phyloP scores from a whole-genome alignment of 306 rosid genomes.

The Inga leiocalycina region DNA sequence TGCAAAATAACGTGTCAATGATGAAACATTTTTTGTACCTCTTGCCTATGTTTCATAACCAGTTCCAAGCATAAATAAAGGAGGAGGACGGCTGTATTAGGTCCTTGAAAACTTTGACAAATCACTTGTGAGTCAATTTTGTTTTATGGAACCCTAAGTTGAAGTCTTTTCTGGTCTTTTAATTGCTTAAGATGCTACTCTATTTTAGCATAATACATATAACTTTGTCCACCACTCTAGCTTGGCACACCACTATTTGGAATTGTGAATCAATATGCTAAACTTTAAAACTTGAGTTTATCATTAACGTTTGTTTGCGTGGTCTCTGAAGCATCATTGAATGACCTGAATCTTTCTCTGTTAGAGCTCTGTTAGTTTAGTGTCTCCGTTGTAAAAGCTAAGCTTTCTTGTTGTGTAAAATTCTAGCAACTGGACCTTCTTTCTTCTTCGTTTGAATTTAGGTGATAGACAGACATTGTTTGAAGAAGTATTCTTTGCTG shows the following conservation, averaged over 20 bases:
- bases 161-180: neutral
- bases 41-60: neutral
- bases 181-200: neutral
- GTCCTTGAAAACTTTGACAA: neutral
- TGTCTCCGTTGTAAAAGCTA: neutral
- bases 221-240: neutral
- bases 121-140: neutral
- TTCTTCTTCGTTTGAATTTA: neutral
- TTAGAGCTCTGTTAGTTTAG: neutral
- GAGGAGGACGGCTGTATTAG: neutral
- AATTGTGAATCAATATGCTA: neutral
- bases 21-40: neutral
- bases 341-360: neutral
- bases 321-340: neutral
- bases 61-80: neutral
- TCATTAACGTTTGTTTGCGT: neutral
- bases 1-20: neutral
- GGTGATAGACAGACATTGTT: conserved; percentile 5
- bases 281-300: neutral
- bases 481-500: neutral
- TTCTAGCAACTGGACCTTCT: neutral
- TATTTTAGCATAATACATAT: neutral
- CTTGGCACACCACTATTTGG: neutral
- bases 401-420: neutral
- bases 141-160: neutral